Base-by-base conservation (phyloP, 2,329 filamentous ascomycete species). In the Coleophoma eucalyptorum region DNA sequence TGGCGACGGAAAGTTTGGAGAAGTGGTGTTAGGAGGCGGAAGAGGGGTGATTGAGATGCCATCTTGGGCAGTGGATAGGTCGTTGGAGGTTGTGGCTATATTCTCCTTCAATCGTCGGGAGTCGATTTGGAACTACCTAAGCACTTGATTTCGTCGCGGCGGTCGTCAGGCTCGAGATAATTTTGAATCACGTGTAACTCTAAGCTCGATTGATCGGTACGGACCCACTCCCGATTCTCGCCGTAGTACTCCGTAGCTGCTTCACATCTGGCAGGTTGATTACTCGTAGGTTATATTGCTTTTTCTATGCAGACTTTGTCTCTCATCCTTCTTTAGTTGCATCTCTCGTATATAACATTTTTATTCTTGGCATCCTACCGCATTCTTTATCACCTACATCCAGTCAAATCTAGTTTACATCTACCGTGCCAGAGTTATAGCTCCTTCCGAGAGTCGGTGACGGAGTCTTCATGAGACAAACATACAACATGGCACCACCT, bases 1-100 rank as follows among this genome's bases (percentile, higher is more conserved):
- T 44, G 31, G 40, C n/a, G 12, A 7, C n/a, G 20, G 32, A 46
- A 6, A 18, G 44, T 46, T 46, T 46, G 44, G 44, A 46, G 44
- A n/a, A 32, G 48, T 18, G 50, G 31, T 26, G 21, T 34, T 26
- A 43, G 44, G 49, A 44, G 46, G 34, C 43, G 37, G 34, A 21
- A 26, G 16, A 43, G 40, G 41, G 31, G 40, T 4, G 26, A 21
- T 44, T 40, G 11, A 26, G 31, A 40, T 46, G 49, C 42, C 43
- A 46, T 46, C 33, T 13, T 26, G 33, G 38, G 43, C 34, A n/a
- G 43, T 34, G 19, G 32, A 32, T 18, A 15, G 4, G n/a, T 15
- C 10, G 43, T 46, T 21, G 15, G 18, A 21, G 15, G 26, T 26
- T 18, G 16, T 42, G 40, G 40, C 15, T 18, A 2, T 41, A n/a